Conservation (phyloP, 345 rosid genomes). For the Geranium rotundifolium region DNA sequence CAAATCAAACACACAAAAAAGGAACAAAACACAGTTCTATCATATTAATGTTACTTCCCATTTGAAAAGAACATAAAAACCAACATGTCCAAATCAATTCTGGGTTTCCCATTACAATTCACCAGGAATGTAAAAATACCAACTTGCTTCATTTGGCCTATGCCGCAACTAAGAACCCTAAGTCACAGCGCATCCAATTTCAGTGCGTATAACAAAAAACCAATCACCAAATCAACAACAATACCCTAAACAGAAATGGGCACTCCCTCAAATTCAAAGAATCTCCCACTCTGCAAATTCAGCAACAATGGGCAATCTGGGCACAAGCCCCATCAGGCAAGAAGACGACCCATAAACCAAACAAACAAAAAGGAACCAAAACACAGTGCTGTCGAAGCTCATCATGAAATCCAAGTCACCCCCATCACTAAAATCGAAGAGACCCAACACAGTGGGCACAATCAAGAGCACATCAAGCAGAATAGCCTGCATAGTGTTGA, state of each 20-base stretch:
- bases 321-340: conserved; percentile 75
- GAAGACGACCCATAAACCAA: conserved; percentile 76
- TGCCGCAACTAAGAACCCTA: too few relatives aligned
- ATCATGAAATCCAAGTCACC: conserved; percentile 72
- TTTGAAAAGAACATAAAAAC: too few relatives aligned
- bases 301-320: conserved; percentile 92
- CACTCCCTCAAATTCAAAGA: conserved; percentile 27
- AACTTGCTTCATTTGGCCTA: too few relatives aligned
- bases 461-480: conserved; percentile 84
- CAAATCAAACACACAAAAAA: too few relatives aligned
- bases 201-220: not conserved
- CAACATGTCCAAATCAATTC: too few relatives aligned
- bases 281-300: conserved; percentile 97
- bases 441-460: conserved; percentile 79
- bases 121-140: too few relatives aligned
- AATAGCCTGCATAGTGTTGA: conserved; percentile 96
- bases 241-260: not conserved
- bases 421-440: conserved; percentile 64
- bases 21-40: too few relatives aligned
- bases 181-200: not conserved
- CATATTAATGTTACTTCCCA: too few relatives aligned
- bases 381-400: conserved; percentile 91
- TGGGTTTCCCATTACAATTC: too few relatives aligned
- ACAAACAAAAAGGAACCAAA: conserved; percentile 73
- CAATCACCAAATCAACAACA: not conserved